Evolutionary conservation across 768 basidiomycete species (phyloP), one percentile per base, ranked within the genome.

Genomic region (Suillus paluster): DNA sequence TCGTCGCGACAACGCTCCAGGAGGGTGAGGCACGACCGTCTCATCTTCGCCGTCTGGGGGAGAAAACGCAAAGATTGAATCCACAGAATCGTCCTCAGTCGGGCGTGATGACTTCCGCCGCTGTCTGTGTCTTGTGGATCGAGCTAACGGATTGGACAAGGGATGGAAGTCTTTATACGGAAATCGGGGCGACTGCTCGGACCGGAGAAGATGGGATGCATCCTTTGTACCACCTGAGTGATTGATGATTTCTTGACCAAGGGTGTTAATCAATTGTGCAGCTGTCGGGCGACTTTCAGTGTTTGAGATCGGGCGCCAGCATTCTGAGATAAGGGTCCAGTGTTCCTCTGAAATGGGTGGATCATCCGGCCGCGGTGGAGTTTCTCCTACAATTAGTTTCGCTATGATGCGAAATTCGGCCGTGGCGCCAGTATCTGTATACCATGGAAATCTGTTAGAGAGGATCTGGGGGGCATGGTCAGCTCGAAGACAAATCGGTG

Each of bases 401-500:
- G 27, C 27, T 50, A 50, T 50, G 27, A 50, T 50, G 27, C 49
- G 49, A 30, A 19, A 50, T 30, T 50, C 49, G 19, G 49, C 49
- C 27, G 8, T 50, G 27, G 11, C 27, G 27, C 49, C 49, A 19
- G 10, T 50, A 11, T n/a, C 17, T 50, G 49, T 50, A 11, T 50
- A 50, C 49, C 49, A 50, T 11, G 49, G 49, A n/a, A 50, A 30
- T 50, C 17, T 30, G 11, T 50, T 50, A 50, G 49, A 50, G 25
- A 50, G 49, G 49, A 50, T 19, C 49, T 30, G 27, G 19, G 19
- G 11, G 11, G 27, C 27, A 50, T 50, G 12, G 12, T 38, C 14
- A 21, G 17, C 8, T 56, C 6, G n/a, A 27, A 9, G 54, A 38
- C 54, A 14, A 44, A 79, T 76, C n/a, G 79, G 72, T 68, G 48